phyloP scores from a whole-genome alignment of 129 eudicot species.

The Smallanthus sonchifolius region DNA sequence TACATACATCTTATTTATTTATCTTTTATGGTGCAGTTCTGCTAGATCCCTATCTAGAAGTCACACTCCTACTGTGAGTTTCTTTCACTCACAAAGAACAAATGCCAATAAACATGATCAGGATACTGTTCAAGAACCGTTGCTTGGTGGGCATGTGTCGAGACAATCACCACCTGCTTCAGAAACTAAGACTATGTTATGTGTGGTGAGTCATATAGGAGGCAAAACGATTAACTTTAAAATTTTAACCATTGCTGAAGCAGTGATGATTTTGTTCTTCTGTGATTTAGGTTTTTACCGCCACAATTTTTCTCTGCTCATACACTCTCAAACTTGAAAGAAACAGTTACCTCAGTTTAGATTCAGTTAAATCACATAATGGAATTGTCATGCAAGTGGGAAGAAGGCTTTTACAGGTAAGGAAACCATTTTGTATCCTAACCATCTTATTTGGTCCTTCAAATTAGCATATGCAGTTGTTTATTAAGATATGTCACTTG shows the following conservation, averaged over 20 bases:
- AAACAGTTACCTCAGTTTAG: slow-evolving; percentile 13
- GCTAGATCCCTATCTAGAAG: slow-evolving; percentile 75
- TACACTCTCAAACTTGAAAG: slow-evolving; percentile 32
- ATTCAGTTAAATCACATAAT: slow-evolving; percentile 18
- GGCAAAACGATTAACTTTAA: neutral
- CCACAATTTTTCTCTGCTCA: slow-evolving; percentile 41
- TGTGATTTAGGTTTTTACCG: slow-evolving; percentile 44
- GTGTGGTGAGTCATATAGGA: slow-evolving; percentile 53
- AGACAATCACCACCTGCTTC: slow-evolving; percentile 38
- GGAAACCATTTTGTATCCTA: neutral
- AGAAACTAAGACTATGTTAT: slow-evolving; percentile 52
- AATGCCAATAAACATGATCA: slow-evolving; percentile 21
- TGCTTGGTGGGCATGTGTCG: slow-evolving; percentile 30
- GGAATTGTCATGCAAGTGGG: slow-evolving; percentile 55
- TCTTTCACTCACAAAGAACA: slow-evolving; percentile 36
- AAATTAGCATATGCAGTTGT: neutral
- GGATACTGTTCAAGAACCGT: slow-evolving; percentile 46
- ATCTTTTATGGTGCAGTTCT: slow-evolving; percentile 49
- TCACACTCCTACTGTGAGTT: slow-evolving; percentile 58
- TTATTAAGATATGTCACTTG: neutral
- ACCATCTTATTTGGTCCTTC: neutral
- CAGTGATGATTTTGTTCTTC: slow-evolving; percentile 5
- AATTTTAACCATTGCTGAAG: neutral
- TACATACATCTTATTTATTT: neutral
- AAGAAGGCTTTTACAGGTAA: slow-evolving; percentile 67